A percentile compares a stretch with the other conserved stretches of the same genome.
These are phyloP conservation scores for Rhynchosporium secalis DNA, from an alignment of 2,329 filamentous ascomycete genomes.

Conservation along the genomic window DNA sequence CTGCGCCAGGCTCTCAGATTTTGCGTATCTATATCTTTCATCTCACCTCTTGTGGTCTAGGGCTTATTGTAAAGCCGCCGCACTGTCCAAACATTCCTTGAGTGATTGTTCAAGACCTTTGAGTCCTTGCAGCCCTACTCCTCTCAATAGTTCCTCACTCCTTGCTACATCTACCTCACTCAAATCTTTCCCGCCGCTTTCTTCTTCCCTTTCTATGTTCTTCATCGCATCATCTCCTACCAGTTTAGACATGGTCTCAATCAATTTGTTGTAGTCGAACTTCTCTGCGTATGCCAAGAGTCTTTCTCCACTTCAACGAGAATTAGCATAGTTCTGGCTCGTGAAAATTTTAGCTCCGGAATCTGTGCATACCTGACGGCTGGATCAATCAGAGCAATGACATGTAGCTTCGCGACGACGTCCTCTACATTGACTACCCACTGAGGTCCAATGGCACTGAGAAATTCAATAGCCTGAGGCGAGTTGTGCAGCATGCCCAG, in stretches of 20 bases:
- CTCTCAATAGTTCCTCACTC: conserved; percentile 7
- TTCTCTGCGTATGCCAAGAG: neutral
- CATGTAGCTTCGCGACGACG: neutral
- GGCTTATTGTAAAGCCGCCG: neutral
- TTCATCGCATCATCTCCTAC: neutral
- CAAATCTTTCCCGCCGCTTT: neutral
- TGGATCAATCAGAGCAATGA: neutral
- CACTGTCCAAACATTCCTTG: neutral
- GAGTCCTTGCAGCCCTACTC: neutral
- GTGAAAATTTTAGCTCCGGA: neutral
- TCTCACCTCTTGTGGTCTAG: too few species aligned
- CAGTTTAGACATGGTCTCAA: neutral
- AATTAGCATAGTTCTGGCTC: neutral
- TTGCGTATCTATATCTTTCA: too few species aligned
- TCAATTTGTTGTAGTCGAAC: neutral
- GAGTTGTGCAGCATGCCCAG: neutral
- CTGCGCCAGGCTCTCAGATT: too few species aligned
- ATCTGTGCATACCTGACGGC: conserved; percentile 5
- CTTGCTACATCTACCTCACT: neutral
- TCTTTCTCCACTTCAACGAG: neutral
- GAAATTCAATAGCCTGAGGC: neutral
- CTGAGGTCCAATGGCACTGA: neutral
- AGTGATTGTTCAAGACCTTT: neutral
- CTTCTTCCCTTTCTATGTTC: neutral
- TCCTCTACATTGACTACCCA: neutral